Conservation (phyloP, 768 basidiomycete genomes). For the Pleurotus tuber-regium region DNA sequence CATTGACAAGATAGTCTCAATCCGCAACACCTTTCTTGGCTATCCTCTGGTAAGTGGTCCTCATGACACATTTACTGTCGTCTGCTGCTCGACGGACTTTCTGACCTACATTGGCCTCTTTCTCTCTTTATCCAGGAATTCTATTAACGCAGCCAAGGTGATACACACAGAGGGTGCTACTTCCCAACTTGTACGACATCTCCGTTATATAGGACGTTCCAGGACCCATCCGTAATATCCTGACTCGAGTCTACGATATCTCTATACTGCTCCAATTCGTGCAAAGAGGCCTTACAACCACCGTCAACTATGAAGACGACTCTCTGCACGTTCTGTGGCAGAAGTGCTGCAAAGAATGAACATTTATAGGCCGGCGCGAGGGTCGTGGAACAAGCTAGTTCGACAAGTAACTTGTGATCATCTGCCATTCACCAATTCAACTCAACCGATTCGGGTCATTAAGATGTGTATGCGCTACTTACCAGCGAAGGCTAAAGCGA, state of each 20-base stretch:
- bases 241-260: conserved; percentile 33
- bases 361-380: conserved; percentile 63
- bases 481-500: conserved; percentile 59
- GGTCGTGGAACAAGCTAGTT: conserved; percentile 72
- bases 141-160: too few species aligned
- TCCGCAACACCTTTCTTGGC: too few species aligned
- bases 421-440: conserved; percentile 50
- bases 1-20: too few species aligned
- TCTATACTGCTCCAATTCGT: conserved; percentile 50
- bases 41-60: too few species aligned
- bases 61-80: too few species aligned
- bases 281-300: conserved; percentile 64
- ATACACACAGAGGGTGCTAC: too few species aligned
- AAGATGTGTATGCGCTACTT: conserved; percentile 17
- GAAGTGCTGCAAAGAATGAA: conserved; percentile 49
- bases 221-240: conserved; percentile 20
- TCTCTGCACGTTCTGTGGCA: conserved; percentile 30
- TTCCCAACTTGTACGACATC: conserved; percentile 28
- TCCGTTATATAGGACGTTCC: conserved; percentile 41
- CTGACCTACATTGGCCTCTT: background rate
- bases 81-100: background rate
- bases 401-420: conserved; percentile 73
- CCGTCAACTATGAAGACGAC: conserved; percentile 72
- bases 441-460: background rate
- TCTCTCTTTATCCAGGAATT: background rate